Percentiles rank a stretch among this genome's conserved stretches.
These are phyloP conservation scores for Populus tomentosa DNA, from an alignment of 441 rosid genomes.

Conservation along the genomic window DNA sequence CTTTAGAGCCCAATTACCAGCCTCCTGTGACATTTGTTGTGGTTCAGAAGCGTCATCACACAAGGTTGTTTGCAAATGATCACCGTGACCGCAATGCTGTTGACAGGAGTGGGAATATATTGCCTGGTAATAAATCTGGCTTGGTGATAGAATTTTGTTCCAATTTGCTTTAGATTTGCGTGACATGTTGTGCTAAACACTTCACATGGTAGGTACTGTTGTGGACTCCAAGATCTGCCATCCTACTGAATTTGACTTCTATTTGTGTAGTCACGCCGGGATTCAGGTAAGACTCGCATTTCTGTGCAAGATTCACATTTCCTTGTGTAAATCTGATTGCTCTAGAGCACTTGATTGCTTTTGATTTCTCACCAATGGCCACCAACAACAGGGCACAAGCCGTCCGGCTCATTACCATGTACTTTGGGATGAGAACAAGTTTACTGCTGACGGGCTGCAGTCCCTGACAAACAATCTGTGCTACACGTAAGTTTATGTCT, in stretches of 20 bases:
- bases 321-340: background rate
- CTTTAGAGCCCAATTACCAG: constrained; percentile 83
- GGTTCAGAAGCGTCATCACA: constrained; percentile 86
- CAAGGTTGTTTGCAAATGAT: constrained; percentile 73
- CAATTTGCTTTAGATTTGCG: background rate
- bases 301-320: background rate
- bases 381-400: constrained; percentile 66
- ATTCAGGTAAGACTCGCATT: constrained; percentile 53
- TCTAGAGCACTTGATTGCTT: no score
- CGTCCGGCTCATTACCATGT: constrained; percentile 99
- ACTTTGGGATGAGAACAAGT: constrained; percentile 93
- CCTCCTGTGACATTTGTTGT: constrained; percentile 83
- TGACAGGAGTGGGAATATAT: constrained; percentile 73
- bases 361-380: no score
- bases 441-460: constrained; percentile 82
- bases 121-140: constrained; percentile 52
- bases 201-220: constrained; percentile 56
- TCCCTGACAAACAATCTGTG: constrained; percentile 87
- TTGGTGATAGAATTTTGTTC: background rate
- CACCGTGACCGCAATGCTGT: constrained; percentile 67
- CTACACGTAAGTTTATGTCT: constrained; percentile 37
- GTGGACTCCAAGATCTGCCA: constrained; percentile 83
- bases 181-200: background rate
- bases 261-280: constrained; percentile 90
- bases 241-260: constrained; percentile 83